Conservation (phyloP, 495 filamentous ascomycete species). For the Penicillium paradoxum region DNA sequence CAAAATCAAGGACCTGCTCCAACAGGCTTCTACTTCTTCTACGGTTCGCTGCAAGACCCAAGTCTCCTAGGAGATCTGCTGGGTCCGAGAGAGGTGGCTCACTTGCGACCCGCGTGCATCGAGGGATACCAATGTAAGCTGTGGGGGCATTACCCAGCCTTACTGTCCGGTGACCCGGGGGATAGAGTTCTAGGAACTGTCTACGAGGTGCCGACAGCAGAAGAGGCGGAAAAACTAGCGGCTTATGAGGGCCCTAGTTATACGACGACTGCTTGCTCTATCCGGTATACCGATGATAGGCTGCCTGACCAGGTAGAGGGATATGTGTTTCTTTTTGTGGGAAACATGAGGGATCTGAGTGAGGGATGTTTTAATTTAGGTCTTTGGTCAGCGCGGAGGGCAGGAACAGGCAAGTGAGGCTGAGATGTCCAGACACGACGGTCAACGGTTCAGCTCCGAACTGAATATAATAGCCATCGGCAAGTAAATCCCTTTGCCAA, state of each 20-base stretch:
- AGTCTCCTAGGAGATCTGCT: constrained; percentile 15
- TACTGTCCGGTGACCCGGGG: constrained; percentile 11
- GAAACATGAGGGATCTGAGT: constrained; percentile 20
- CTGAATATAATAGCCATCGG: no score
- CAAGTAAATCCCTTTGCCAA: background rate
- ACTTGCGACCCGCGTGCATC: constrained; percentile 12
- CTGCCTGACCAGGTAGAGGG: constrained; percentile 14
- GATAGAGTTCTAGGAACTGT: constrained; percentile 17
- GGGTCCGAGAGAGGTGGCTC: constrained; percentile 4
- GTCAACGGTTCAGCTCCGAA: background rate
- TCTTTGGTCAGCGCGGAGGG: constrained; percentile 15
- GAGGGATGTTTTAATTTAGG: constrained; percentile 26
- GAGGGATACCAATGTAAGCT: constrained; percentile 16
- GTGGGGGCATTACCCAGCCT: constrained; percentile 27
- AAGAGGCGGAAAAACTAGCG: constrained; percentile 21
- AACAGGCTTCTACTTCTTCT: constrained; percentile 25
- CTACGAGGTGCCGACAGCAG: constrained; percentile 21
- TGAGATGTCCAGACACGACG: background rate
- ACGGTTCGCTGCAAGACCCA: constrained; percentile 22
- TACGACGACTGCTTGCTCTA: constrained; percentile 12
- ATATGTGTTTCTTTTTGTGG: constrained; percentile 27
- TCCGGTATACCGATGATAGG: constrained; percentile 19
- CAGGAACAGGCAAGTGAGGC: background rate
- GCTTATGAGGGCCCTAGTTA: constrained; percentile 29
- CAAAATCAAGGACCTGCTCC: background rate